Evolutionary conservation across 768 basidiomycete species (phyloP), one percentile per base, ranked within the genome.

Genomic region (Serpula lacrymans): DNA sequence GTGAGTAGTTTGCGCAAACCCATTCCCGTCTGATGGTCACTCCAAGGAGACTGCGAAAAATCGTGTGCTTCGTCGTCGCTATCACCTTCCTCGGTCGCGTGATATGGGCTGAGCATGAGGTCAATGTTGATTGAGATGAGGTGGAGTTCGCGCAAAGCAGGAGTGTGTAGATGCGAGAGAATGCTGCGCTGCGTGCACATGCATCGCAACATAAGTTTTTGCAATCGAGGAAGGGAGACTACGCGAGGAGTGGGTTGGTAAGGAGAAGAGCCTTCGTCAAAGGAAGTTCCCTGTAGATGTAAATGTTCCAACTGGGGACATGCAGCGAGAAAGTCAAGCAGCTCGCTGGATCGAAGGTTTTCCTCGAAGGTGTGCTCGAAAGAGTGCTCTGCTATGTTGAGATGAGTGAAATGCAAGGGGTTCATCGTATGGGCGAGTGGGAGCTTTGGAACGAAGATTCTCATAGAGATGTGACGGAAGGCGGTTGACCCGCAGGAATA

Each of bases 1-100:
- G 62, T 53, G 23, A 88, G 70, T 40, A 89, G 72, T 32, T 65
- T 71, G 21, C 87, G 79, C 16, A 89, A 62, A 9, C 87, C 87
- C 84, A 88, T 84, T 16, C 87, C 87, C 2, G 83, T 88, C 16
- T 82, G 82, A 34, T 74, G 80, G 57, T 88, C 87, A 39, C 82
- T 88, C 53, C 68, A 83, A 13, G 82, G 83, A 5, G 84, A 86
- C 52, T 83, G 83, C 3, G 87, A 88, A 49, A 72, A 86, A 62
- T 89, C 87, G 12, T 60, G 49, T 12, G 78, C 80, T 50, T 86
- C 86, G 48, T 88, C 86, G 6, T 84, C 84, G 48, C 77, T 82
- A 46, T 88, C 87, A 23, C 84, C 84, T 5, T 70, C 63, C 41
- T 86, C 84, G 20, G 57, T 37, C 5, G 43, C 30, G 12, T 62